Conservation (phyloP, 805 yeast species). For the Candida pseudoglaebosa region DNA sequence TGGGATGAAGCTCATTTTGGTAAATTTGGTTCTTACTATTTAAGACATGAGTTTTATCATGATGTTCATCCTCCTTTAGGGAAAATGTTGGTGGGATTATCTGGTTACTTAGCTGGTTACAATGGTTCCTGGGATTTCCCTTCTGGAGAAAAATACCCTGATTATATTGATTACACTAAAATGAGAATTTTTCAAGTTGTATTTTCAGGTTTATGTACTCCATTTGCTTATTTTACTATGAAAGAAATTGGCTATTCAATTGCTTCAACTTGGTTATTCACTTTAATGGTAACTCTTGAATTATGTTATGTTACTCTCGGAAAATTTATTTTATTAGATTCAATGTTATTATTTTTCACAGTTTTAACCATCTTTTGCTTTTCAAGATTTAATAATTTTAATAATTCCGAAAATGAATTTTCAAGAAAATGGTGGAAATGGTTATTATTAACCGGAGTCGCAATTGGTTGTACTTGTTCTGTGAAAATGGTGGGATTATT, state of each 20-base stretch:
- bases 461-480: slow-evolving; percentile 86
- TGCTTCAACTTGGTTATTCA: slow-evolving; percentile 54
- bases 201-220: slow-evolving; percentile 63
- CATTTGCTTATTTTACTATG: slow-evolving; percentile 68
- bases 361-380: slow-evolving; percentile 74
- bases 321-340: slow-evolving; percentile 71
- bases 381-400: slow-evolving; percentile 64
- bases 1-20: slow-evolving; percentile 95
- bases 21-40: slow-evolving; percentile 76
- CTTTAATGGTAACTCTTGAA: slow-evolving; percentile 63
- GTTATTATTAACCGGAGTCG: slow-evolving; percentile 78
- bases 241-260: slow-evolving; percentile 51
- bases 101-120: slow-evolving; percentile 80
- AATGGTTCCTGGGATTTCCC: slow-evolving; percentile 73
- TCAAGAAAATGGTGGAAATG: slow-evolving; percentile 90
- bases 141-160: slow-evolving; percentile 63
- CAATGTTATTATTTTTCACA: slow-evolving; percentile 73
- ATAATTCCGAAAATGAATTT: slow-evolving; percentile 44
- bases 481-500: slow-evolving; percentile 97
- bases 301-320: slow-evolving; percentile 66
- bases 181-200: slow-evolving; percentile 73
- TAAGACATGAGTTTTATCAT: slow-evolving; percentile 75
- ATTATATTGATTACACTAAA: slow-evolving; percentile 50
- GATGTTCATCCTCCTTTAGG: slow-evolving; percentile 90
- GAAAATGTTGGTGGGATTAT: slow-evolving; percentile 71